Conservation (phyloP, 805 yeast species). For the Saccharomycopsis sp. region DNA sequence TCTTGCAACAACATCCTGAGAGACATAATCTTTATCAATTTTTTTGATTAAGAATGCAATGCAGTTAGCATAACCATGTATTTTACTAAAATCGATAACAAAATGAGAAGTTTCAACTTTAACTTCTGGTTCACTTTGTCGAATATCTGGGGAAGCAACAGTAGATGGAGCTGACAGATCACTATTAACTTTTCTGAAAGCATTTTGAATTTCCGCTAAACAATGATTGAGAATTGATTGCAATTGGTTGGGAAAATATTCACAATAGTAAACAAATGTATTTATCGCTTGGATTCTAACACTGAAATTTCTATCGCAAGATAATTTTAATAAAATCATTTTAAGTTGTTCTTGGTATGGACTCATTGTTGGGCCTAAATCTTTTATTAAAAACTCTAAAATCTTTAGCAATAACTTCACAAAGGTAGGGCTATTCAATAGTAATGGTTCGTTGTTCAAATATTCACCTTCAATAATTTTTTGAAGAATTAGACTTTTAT, state of each 20-base stretch:
- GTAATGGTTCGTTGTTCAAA: conserved; percentile 20
- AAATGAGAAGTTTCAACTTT: conserved; percentile 5
- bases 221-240: conserved; percentile 22
- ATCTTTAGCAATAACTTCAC: conserved; percentile 20
- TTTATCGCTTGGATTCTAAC: conserved; percentile 33
- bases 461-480: conserved; percentile 18
- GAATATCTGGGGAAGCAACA: conserved; percentile 18
- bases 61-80: conserved; percentile 31
- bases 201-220: conserved; percentile 15
- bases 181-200: conserved; percentile 14
- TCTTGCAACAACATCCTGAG: conserved; percentile 34
- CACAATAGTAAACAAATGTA: conserved; percentile 25
- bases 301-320: conserved; percentile 29
- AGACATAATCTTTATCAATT: conserved; percentile 32
- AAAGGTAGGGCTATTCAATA: conserved; percentile 13
- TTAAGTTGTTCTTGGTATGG: conserved; percentile 25
- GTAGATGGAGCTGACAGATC: conserved; percentile 16
- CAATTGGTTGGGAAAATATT: conserved; percentile 27
- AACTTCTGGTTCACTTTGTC: not conserved
- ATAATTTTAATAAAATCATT: conserved; percentile 27
- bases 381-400: conserved; percentile 17
- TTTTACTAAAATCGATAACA: conserved; percentile 22
- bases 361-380: conserved; percentile 24
- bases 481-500: conserved; percentile 21
- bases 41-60: conserved; percentile 27